A percentile compares a stretch with the other conserved stretches of the same genome.
Conservation (phyloP, 371 early-diverging fungal species). For the Syncephalis fuscata region DNA sequence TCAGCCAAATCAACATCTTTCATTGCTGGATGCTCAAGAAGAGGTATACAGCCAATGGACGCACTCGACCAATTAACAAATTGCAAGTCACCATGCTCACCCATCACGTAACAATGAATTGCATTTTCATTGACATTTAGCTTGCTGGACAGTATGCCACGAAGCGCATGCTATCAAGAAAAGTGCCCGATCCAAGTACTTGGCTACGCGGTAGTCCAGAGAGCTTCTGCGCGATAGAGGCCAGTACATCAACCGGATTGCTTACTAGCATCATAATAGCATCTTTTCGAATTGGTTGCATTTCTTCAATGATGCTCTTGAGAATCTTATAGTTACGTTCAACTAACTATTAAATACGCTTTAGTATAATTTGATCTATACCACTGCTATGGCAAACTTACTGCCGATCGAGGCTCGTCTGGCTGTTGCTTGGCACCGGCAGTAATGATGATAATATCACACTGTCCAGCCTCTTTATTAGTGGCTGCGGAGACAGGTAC, state of each 20-base stretch:
- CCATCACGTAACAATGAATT: constrained; percentile 66
- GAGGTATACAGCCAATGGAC: constrained; percentile 44
- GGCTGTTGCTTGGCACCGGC: constrained; percentile 78
- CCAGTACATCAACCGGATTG: constrained; percentile 73
- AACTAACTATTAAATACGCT: constrained; percentile 24
- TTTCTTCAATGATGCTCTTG: constrained; percentile 38
- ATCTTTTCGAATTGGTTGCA: constrained; percentile 55
- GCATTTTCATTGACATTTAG: constrained; percentile 44
- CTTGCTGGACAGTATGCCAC: constrained; percentile 34
- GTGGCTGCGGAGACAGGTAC: constrained; percentile 38
- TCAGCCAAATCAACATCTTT: constrained; percentile 25
- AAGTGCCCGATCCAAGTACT: constrained; percentile 79
- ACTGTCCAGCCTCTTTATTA: constrained; percentile 57
- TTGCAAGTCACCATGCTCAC: constrained; percentile 81
- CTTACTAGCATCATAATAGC: constrained; percentile 62
- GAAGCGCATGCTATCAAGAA: constrained; percentile 64
- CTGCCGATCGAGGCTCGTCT: constrained; percentile 46
- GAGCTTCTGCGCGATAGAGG: constrained; percentile 62
- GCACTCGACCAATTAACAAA: constrained; percentile 69
- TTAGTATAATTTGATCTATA: too few relatives aligned
- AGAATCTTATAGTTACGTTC: constrained; percentile 67
- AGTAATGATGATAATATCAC: constrained; percentile 70
- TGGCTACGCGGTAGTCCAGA: constrained; percentile 57
- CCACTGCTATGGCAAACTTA: constrained; percentile 9
- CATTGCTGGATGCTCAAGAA: constrained; percentile 43